These are phyloP conservation scores for Filobasidium floriforme DNA, from an alignment of 768 basidiomycete genomes.

Conservation along the genomic window DNA sequence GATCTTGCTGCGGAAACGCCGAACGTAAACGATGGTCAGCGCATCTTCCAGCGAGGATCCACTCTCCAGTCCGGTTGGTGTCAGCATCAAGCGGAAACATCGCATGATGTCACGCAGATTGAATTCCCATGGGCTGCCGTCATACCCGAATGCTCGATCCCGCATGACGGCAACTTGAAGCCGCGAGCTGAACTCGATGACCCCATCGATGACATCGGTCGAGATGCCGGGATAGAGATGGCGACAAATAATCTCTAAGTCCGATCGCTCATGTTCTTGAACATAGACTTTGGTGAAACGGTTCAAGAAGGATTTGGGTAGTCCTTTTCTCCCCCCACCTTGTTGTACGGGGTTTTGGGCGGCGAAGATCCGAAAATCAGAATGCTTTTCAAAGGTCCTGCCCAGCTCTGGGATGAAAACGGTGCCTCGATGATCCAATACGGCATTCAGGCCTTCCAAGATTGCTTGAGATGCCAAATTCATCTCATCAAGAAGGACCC, in stretches of 20 bases:
- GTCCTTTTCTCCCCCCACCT: conserved; percentile 92
- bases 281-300: conserved; percentile 97
- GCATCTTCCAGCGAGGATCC: conserved; percentile 56
- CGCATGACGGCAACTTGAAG: conserved; percentile 62
- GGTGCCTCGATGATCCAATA: conserved; percentile 87
- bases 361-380: conserved; percentile 92
- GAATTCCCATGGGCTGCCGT: conserved; percentile 94
- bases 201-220: conserved; percentile 53
- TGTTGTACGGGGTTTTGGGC: conserved; percentile 95
- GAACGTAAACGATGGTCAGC: conserved; percentile 67
- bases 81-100: conserved; percentile 58
- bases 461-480: conserved; percentile 95
- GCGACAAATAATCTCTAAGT: conserved; percentile 69
- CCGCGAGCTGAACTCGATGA: conserved; percentile 73
- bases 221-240: conserved; percentile 62
- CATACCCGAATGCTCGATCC: conserved; percentile 61
- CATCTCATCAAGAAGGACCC: conserved; percentile 99
- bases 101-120: conserved; percentile 89
- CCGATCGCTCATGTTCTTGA: conserved; percentile 68
- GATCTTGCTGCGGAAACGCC: conserved; percentile 67
- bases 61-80: conserved; percentile 42
- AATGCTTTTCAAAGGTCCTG: conserved; percentile 76
- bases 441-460: conserved; percentile 91
- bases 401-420: conserved; percentile 93
- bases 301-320: conserved; percentile 95